Evolutionary conservation across 257 asterid genomes (phyloP).

Genomic region (Asclepias syriaca): DNA sequence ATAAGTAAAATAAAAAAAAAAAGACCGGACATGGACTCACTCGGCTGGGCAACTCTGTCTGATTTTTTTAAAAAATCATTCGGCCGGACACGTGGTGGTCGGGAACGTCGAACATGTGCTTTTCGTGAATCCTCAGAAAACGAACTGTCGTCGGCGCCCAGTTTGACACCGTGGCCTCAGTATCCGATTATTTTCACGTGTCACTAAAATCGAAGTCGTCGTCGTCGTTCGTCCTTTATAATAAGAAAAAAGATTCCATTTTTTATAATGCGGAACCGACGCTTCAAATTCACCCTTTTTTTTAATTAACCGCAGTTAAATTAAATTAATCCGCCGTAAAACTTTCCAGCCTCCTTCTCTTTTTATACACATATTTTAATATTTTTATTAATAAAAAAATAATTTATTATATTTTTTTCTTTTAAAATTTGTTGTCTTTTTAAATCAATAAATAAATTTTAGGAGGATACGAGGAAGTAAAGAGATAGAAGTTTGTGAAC

Average conservation of each 20-base stretch:
- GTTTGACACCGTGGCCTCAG: neutral
- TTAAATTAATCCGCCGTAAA: too few species aligned
- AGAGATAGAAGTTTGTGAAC: too few species aligned
- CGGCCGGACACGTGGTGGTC: conserved; percentile 19
- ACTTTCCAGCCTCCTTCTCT: too few species aligned
- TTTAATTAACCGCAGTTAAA: too few species aligned
- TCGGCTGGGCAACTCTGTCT: conserved; percentile 30
- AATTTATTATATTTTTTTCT: too few species aligned
- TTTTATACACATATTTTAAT: too few species aligned
- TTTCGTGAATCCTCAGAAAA: conserved; percentile 4
- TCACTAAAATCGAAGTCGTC: neutral
- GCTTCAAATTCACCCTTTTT: too few species aligned
- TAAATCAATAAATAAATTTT: too few species aligned
- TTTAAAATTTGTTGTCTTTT: too few species aligned
- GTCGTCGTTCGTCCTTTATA: neutral
- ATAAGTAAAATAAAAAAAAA: neutral
- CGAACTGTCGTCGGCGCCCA: conserved; percentile 25
- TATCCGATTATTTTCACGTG: conserved; percentile 35
- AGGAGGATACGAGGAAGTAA: too few species aligned
- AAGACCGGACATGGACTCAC: conserved; percentile 17
- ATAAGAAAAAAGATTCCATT: neutral
- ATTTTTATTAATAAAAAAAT: too few species aligned
- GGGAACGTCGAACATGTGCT: conserved; percentile 12
- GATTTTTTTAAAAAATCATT: neutral
- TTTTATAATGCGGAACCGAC: neutral